These are phyloP conservation scores for Pyracantha coccinea DNA, from an alignment of 331 rosid species.

Conservation along the genomic window DNA sequence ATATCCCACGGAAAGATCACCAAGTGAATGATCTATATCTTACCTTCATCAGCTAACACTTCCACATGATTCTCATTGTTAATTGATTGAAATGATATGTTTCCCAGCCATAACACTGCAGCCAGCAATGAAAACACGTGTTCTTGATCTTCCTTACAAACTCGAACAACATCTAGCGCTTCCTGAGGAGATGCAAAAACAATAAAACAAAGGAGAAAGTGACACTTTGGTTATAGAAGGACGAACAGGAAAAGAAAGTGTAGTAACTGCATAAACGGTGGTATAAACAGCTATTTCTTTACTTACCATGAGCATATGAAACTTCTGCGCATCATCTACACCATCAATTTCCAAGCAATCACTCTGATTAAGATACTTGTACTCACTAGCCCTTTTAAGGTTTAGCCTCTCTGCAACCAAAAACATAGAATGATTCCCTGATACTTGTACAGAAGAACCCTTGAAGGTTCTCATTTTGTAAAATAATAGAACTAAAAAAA, in stretches of 20 bases:
- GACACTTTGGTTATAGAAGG: slow-evolving; percentile 10
- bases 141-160: slow-evolving; percentile 76
- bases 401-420: slow-evolving; percentile 61
- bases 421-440: slow-evolving; percentile 5
- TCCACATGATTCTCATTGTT: slow-evolving; percentile 73
- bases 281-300: slow-evolving; percentile 14
- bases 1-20: slow-evolving; percentile 5
- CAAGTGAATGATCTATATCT: slow-evolving; percentile 10
- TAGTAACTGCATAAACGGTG: not conserved
- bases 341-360: slow-evolving; percentile 69
- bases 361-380: slow-evolving; percentile 86
- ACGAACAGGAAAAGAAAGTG: slow-evolving; percentile 16
- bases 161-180: slow-evolving; percentile 52
- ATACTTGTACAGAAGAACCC: not conserved
- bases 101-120: slow-evolving; percentile 91
- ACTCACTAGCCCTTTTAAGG: slow-evolving; percentile 60
- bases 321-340: slow-evolving; percentile 60
- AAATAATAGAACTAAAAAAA: not conserved
- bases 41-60: slow-evolving; percentile 84
- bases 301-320: slow-evolving; percentile 58
- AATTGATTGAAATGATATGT: slow-evolving; percentile 58
- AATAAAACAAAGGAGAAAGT: slow-evolving; percentile 5
- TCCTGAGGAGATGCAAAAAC: slow-evolving; percentile 37
- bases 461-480: not conserved
- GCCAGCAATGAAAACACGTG: slow-evolving; percentile 51